A percentile compares a stretch with the other conserved stretches of the same genome.
These are phyloP conservation scores for Aspergillus cejpii DNA, from an alignment of 2,329 filamentous ascomycete species.

Conservation along the genomic window DNA sequence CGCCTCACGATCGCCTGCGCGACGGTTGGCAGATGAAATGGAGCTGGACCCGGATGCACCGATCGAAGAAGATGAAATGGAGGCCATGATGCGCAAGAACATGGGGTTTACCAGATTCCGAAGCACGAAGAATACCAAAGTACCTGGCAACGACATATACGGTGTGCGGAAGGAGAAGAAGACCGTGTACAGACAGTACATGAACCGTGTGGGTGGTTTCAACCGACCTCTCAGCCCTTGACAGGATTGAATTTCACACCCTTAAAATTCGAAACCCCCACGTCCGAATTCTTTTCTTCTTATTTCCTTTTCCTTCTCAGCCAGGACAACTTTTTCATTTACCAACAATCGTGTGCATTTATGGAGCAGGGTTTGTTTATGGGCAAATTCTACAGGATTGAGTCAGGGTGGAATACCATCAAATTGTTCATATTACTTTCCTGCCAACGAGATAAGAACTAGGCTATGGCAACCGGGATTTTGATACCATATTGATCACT, in stretches of 20 bases:
- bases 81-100: slow-evolving; percentile 69
- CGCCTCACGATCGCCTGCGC: slow-evolving; percentile 15
- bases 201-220: slow-evolving; percentile 53
- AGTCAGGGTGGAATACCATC: background rate
- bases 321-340: background rate
- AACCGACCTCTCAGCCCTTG: slow-evolving; percentile 45
- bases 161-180: slow-evolving; percentile 87
- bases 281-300: background rate
- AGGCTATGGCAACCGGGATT: background rate
- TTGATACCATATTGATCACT: background rate
- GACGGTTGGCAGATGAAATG: slow-evolving; percentile 30
- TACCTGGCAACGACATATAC: slow-evolving; percentile 78
- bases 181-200: slow-evolving; percentile 93
- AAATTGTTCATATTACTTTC: slow-evolving; percentile 1
- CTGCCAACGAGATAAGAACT: slow-evolving; percentile 1
- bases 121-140: slow-evolving; percentile 80
- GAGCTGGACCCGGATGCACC: slow-evolving; percentile 44
- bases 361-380: background rate
- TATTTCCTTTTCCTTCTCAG: background rate
- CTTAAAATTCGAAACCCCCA: too few species aligned
- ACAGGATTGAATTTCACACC: background rate
- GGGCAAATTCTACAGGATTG: background rate
- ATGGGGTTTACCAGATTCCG: slow-evolving; percentile 89
- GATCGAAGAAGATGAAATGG: slow-evolving; percentile 56
- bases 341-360: background rate